Base-by-base conservation (phyloP, 2,329 filamentous ascomycete genomes). In the Mycosphaerella arachidis region DNA sequence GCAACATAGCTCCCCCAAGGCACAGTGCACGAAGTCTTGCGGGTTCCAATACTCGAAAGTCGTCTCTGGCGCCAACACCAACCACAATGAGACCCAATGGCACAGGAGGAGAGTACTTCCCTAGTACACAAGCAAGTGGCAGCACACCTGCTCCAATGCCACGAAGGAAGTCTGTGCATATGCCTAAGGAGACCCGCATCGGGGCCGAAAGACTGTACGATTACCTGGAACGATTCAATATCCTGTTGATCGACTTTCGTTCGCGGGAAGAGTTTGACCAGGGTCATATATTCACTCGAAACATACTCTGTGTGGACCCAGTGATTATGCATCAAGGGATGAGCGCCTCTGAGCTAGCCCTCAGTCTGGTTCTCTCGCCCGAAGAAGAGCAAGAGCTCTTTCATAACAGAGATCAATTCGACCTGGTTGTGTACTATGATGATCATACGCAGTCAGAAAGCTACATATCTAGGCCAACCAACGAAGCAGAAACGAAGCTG, bases 381-480 rank as follows among this genome's bases (percentile, higher is more conserved):
- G 78, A 85, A n/a, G 75, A 81, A n/a, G 94, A 99, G 72, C 86
- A 89, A 66, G 76, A 81, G 1, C 79, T 91, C 33, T 96, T 96
- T 68, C 86, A 85, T 58, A 83, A 88, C 56, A 78, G 85, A 13
- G 83, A 92, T 64, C 82, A 88, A 58, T 96, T 89, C 68, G 92
- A 97, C 66, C 76, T 97, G 46, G 84, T 99, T 10, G 90, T 99
- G 0, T 94, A 95, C 69, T 96, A 97, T 72, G 92, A 99, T 73
- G 84, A 93, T 65, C 75, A 73, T 13, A 86, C 84, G 63, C 82
- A 72, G 80, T 90, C 70, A 59, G 82, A 74, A 66, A 78, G 64
- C 68, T 95, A 82, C 68, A 76, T 83, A 40, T 78, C 76, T 18
- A 76, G 78, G 27, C 78, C 80, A 7, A 69, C 66, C 1, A 74